A percentile compares a stretch with the other conserved stretches of the same genome.
Conservation (phyloP, 1,139 yeast species). For the Ashbya aceris region DNA sequence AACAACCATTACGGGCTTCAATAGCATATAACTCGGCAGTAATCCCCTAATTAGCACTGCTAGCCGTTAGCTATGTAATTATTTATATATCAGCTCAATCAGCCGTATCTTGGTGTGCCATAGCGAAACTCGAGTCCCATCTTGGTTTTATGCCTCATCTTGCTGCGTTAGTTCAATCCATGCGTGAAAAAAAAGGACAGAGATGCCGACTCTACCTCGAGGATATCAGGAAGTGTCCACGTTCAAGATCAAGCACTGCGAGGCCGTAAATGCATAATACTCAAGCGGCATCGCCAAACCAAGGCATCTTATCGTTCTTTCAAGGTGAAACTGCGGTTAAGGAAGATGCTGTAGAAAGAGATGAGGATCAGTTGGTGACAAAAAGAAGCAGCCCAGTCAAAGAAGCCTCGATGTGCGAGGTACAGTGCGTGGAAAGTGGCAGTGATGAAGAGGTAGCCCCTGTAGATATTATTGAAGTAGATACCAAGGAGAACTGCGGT, state of each 20-base stretch:
- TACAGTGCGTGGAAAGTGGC: neutral
- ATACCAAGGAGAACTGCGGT: neutral
- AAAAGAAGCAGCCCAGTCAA: neutral
- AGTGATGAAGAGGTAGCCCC: neutral
- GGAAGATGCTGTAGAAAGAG: neutral
- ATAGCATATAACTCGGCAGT: neutral
- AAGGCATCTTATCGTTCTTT: conserved; percentile 19
- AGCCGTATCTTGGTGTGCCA: too few species aligned
- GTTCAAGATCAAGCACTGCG: too few species aligned
- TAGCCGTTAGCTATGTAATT: neutral
- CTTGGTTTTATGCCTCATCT: too few species aligned
- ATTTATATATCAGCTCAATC: neutral
- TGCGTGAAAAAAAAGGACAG: too few species aligned
- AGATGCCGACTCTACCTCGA: too few species aligned
- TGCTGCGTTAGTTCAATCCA: too few species aligned
- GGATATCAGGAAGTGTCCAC: too few species aligned
- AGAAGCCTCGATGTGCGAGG: neutral
- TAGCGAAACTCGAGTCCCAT: too few species aligned
- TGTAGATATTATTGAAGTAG: neutral
- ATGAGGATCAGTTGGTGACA: neutral
- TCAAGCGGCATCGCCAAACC: neutral
- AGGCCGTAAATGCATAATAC: too few species aligned
- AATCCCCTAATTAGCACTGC: neutral
- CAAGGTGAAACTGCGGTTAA: conserved; percentile 6
- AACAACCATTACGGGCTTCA: conserved; percentile 1